Evolutionary conservation across 192 early-diverging fungal species (phyloP).

Genomic region (Jimgerdemannia lactiflua): DNA sequence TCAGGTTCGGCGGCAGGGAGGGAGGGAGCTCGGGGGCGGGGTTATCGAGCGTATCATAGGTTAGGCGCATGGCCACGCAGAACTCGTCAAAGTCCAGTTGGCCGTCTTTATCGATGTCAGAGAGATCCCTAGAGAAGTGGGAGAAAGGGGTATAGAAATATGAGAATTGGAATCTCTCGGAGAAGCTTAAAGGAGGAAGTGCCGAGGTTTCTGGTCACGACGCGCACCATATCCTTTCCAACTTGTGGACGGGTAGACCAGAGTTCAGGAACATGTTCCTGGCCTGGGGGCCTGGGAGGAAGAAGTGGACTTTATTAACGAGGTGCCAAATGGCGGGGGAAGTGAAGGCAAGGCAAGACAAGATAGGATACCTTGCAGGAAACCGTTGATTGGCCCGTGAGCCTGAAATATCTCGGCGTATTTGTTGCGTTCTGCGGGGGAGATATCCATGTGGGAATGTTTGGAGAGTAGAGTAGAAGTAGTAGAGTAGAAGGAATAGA

Average conservation of each 20-base stretch:
- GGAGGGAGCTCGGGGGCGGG: slow-evolving; percentile 50
- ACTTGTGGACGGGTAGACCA: slow-evolving; percentile 25
- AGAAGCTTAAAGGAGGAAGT: not conserved
- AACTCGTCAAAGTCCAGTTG: slow-evolving; percentile 83
- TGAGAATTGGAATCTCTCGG: not conserved
- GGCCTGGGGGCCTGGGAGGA: slow-evolving; percentile 27
- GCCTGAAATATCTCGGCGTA: slow-evolving; percentile 55
- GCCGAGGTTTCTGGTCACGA: not conserved
- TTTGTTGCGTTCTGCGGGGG: slow-evolving; percentile 44
- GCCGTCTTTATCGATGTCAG: slow-evolving; percentile 83
- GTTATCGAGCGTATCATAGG: slow-evolving; percentile 63
- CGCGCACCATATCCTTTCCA: slow-evolving; percentile 42
- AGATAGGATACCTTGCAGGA: slow-evolving; percentile 39
- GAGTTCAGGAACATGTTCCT: slow-evolving; percentile 37
- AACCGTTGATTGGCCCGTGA: slow-evolving; percentile 46
- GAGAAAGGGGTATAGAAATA: not conserved
- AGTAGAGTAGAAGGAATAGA: no score
- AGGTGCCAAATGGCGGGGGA: no score
- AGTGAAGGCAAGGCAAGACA: no score
- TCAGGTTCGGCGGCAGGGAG: slow-evolving; percentile 58
- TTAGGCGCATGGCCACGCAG: slow-evolving; percentile 74
- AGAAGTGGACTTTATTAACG: no score
- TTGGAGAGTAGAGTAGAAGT: not conserved
- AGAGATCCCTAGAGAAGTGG: slow-evolving; percentile 53
- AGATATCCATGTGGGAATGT: slow-evolving; percentile 6